Base-by-base conservation (phyloP, 305 asterid genomes). In the Rubia peregrina region DNA sequence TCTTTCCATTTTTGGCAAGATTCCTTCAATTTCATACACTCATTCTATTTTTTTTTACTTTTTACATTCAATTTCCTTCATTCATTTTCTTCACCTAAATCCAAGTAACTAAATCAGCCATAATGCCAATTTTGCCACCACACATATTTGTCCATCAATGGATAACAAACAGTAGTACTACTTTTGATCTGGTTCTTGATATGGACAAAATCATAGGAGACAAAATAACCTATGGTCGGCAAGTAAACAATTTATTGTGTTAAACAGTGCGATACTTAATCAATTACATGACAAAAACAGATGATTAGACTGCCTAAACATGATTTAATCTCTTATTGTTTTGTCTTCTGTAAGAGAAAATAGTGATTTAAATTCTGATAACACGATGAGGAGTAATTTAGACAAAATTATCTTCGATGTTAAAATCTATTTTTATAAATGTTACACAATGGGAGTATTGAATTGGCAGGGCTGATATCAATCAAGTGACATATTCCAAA, bases 81-180 rank as follows among this genome's bases (percentile, higher is more conserved):
- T n/a, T n/a, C n/a, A n/a, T n/a, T n/a, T n/a, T n/a, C n/a, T n/a
- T n/a, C n/a, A n/a, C n/a, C n/a, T n/a, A n/a, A n/a, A n/a, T n/a
- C n/a, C n/a, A n/a, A n/a, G n/a, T n/a, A 6, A 49, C 9, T 16
- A 49, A 6, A 72, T 73, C 68, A 67, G 76, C 61, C 60, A 56
- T 30, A 7, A 33, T 60, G 21, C 43, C 22, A 66, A 73, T 57
- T 14, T 49, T 3, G 72, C 68, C 43, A 42, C 66, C 30, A 17
- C 66, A 2, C 53, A 43, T 42, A 4, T 72, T 11, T 60, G 64
- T 60, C 41, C 64, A 60, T 22, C 40, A 9, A 12, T 22, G 36
- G 13, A 56, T 22, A 48, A 8, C 62, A 56, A 60, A 24, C n/a
- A n/a, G n/a, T 60, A 11, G 0, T 4, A 24, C 65, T 7, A 56